Evolutionary conservation across 148 eudicot genomes (phyloP).

Genomic region (Fallopia convolvulus): DNA sequence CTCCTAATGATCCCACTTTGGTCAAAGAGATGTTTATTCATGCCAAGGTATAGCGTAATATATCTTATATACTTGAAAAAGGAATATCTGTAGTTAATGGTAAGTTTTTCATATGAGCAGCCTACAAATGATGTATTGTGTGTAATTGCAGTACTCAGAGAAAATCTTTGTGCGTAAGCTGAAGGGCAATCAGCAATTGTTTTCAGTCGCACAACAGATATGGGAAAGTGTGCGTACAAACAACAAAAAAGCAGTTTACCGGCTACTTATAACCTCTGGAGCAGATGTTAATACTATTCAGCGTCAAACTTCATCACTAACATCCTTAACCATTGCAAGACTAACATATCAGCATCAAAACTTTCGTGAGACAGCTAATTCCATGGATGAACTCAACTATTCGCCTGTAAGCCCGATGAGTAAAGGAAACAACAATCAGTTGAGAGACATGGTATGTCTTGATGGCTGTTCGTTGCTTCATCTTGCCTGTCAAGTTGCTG

Average conservation of each 20-base stretch:
- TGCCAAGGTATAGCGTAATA: conserved; percentile 55
- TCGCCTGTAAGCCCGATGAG: conserved; percentile 26
- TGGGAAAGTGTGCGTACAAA: conserved; percentile 79
- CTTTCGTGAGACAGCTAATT: conserved; percentile 24
- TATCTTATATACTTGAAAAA: not conserved
- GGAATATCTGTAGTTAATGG: not conserved
- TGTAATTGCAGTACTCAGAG: conserved; percentile 62
- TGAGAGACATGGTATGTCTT: conserved; percentile 34
- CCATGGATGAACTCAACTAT: conserved; percentile 24
- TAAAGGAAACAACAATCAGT: conserved; percentile 38
- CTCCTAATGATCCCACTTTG: conserved; percentile 50
- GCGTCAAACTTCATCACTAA: conserved; percentile 32
- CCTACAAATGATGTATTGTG: not conserved
- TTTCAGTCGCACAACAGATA: conserved; percentile 65
- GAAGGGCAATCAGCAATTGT: conserved; percentile 42
- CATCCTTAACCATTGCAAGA: conserved; percentile 33
- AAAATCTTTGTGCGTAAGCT: conserved; percentile 65
- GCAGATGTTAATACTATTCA: conserved; percentile 61
- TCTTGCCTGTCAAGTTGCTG: conserved; percentile 79
- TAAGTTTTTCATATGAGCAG: not conserved
- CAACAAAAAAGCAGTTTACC: conserved; percentile 77
- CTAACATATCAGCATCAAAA: conserved; percentile 31
- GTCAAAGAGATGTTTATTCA: conserved; percentile 84
- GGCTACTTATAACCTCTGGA: conserved; percentile 59
- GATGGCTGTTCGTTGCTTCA: conserved; percentile 82